Conservation (phyloP, 495 filamentous ascomycete genomes). For the Penicillium macrosclerotiorum region DNA sequence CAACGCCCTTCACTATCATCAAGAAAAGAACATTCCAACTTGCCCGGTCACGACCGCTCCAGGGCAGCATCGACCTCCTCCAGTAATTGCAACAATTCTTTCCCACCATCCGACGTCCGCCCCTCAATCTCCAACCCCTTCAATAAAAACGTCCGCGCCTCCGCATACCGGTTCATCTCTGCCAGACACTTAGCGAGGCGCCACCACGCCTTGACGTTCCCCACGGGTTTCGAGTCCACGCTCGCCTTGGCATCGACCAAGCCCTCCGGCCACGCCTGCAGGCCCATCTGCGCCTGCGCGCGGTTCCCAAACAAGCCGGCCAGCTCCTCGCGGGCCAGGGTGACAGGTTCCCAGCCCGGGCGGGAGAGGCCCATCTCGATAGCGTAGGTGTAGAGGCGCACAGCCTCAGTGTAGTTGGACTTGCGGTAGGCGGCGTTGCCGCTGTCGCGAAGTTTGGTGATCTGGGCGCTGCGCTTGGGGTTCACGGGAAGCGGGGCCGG, state of each 20-base stretch:
- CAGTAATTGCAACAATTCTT: constrained; percentile 63
- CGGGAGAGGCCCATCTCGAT: constrained; percentile 83
- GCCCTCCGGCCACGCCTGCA: constrained; percentile 77
- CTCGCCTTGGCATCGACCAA: constrained; percentile 79
- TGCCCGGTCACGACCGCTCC: constrained; percentile 16
- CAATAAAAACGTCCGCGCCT: constrained; percentile 72
- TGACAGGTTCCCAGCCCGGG: constrained; percentile 82
- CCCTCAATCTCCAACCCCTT: constrained; percentile 82
- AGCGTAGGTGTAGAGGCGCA: constrained; percentile 75
- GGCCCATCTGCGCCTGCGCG: constrained; percentile 83
- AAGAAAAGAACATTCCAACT: neutral
- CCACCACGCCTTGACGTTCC: constrained; percentile 95
- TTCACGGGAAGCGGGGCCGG: constrained; percentile 79
- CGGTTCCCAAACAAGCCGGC: constrained; percentile 78
- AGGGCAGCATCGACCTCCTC: constrained; percentile 62
- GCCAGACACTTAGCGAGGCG: constrained; percentile 73
- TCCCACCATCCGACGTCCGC: constrained; percentile 55
- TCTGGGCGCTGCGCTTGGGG: constrained; percentile 80
- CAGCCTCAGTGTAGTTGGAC: constrained; percentile 67
- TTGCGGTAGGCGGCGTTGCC: constrained; percentile 83
- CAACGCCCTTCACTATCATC: neutral
- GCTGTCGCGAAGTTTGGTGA: constrained; percentile 84
- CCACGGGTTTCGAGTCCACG: constrained; percentile 82
- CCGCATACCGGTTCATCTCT: constrained; percentile 87
- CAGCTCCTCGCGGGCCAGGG: constrained; percentile 80